Base-by-base conservation (phyloP, 441 rosid species). In the Lepidium campestre region DNA sequence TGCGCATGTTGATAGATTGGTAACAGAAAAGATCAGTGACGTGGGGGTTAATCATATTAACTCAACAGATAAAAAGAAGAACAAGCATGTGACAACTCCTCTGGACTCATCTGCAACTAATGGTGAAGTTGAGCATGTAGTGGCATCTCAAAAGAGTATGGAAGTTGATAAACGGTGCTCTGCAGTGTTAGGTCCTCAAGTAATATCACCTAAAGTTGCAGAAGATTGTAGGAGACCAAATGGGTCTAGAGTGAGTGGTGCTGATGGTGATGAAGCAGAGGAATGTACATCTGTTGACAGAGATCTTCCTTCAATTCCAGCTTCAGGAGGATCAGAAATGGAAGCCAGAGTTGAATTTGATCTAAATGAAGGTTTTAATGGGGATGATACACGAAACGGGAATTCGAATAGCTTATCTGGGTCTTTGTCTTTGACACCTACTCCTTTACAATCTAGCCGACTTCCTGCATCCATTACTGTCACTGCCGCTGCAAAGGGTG, bases 401-500 rank as follows among this genome's bases (percentile, higher is more conserved):
- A 85, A 81, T 49, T 42, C 76, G 2, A 73, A 57, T 75, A 83
- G 79, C 77, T 74, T 67, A 42, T 45, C 64, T 44, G 73, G 58
- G 55, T 59, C 77, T 12, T n/a, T 57, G n/a, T 50, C 13, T 42
- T 19, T 17, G 54, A 67, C 72, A 45, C 53, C 75, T 15, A 57
- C 84, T 71, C 68, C 75, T 57, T 41, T 74, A 52, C 85, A 83
- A 41, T 27, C 86, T 4, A 76, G 81, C 76, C 65, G 84, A 60
- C 78, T 78, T 64, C 86, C 87, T 71, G 80, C 85, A 47, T 88
- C 89, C 32, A 76, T 93, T 67, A 86, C 98, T 23, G 88, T 90
- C 25, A 84, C 96, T 68, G 94, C 99, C 75, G 95, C 97, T 72
- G 95, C 97, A 34, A 93, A 91, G 62, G 86, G 96, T 35, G 79